Conservation (phyloP, 306 rosid genomes). For the Quercus ilex region DNA sequence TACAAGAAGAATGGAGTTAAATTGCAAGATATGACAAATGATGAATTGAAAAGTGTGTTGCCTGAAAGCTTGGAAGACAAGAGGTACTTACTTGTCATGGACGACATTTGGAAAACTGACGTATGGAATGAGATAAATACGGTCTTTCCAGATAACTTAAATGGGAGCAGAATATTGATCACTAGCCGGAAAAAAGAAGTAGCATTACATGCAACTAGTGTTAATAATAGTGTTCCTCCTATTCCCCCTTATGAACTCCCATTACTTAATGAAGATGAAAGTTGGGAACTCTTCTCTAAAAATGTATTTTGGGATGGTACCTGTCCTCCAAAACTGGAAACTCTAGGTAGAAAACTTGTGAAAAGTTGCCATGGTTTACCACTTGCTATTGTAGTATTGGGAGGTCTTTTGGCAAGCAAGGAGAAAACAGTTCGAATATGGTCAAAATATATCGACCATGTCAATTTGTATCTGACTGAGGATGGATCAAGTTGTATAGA, state of each 20-base stretch:
- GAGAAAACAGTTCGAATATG: background rate
- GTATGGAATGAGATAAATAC: slow-evolving; percentile 4
- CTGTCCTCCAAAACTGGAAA: background rate
- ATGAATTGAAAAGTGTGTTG: too few species aligned
- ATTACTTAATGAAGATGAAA: background rate
- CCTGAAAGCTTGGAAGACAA: too few species aligned
- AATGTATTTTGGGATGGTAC: background rate
- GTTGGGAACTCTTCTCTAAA: slow-evolving; percentile 29
- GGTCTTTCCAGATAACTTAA: background rate
- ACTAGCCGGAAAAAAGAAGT: slow-evolving; percentile 26
- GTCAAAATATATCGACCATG: slow-evolving; percentile 12
- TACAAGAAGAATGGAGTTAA: too few species aligned
- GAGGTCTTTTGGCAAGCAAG: background rate
- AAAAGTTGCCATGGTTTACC: background rate
- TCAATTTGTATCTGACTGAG: slow-evolving; percentile 2
- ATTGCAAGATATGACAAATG: too few species aligned
- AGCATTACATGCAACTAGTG: background rate
- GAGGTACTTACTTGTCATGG: background rate
- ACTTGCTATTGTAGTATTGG: background rate
- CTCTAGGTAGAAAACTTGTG: background rate
- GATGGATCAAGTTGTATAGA: too few species aligned
- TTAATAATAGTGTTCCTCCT: too few species aligned
- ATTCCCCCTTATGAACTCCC: too few species aligned
- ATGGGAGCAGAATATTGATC: slow-evolving; percentile 21
- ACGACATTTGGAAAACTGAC: slow-evolving; percentile 9